These are phyloP conservation scores for Botryobasidium botryosum DNA, from an alignment of 768 basidiomycete genomes.

Conservation along the genomic window DNA sequence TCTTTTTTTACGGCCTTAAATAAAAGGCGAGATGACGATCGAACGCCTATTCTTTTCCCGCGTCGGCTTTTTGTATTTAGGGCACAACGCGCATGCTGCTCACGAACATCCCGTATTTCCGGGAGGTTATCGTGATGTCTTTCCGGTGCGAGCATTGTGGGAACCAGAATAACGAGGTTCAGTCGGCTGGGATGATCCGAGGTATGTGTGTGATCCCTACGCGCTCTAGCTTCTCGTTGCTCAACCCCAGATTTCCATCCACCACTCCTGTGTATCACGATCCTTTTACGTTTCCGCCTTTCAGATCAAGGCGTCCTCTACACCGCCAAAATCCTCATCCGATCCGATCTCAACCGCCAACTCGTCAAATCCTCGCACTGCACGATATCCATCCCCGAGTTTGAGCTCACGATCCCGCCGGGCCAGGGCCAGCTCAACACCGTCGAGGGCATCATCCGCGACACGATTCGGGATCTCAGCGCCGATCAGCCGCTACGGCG, in stretches of 20 bases:
- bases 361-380: slow-evolving; percentile 77
- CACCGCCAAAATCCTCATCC: slow-evolving; percentile 56
- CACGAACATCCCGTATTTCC: slow-evolving; percentile 89
- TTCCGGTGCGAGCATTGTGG: slow-evolving; percentile 95
- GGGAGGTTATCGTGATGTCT: slow-evolving; percentile 89
- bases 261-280: background rate
- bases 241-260: background rate
- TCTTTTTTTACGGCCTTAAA: slow-evolving; percentile 4
- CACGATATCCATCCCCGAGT: slow-evolving; percentile 71
- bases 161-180: slow-evolving; percentile 78
- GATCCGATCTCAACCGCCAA: slow-evolving; percentile 78
- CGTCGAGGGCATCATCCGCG: slow-evolving; percentile 77
- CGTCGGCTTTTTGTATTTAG: slow-evolving; percentile 28
- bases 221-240: background rate
- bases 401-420: slow-evolving; percentile 79
- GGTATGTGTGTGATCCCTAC: slow-evolving; percentile 32
- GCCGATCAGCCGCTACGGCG: slow-evolving; percentile 70
- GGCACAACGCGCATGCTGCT: slow-evolving; percentile 77
- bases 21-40: background rate
- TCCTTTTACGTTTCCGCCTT: background rate
- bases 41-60: background rate
- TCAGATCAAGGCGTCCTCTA: slow-evolving; percentile 72
- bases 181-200: slow-evolving; percentile 73
- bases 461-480: slow-evolving; percentile 64
- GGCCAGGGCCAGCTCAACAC: slow-evolving; percentile 88